phyloP scores from a whole-genome alignment of 2,329 filamentous ascomycete genomes.

The Endocalyx cinctus region DNA sequence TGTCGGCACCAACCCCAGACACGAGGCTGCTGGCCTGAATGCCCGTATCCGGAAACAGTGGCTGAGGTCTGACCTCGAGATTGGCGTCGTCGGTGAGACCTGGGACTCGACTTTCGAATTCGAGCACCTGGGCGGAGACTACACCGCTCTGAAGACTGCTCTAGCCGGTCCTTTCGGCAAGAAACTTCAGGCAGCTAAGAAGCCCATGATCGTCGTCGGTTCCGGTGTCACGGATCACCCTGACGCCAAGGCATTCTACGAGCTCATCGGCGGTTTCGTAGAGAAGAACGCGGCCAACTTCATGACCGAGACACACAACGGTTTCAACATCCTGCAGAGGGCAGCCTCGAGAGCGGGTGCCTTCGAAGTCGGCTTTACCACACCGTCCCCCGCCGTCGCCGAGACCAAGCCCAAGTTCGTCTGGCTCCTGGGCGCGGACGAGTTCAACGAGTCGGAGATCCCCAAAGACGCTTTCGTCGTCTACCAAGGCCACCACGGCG shows the following conservation, averaged over 20 bases:
- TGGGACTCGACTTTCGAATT: conserved; percentile 96
- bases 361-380: conserved; percentile 92
- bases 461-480: conserved; percentile 95
- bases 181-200: conserved; percentile 82
- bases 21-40: conserved; percentile 93
- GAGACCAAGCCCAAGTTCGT: conserved; percentile 88
- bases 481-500: conserved; percentile 98
- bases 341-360: conserved; percentile 88
- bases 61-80: conserved; percentile 88
- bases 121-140: conserved; percentile 79
- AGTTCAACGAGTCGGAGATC: conserved; percentile 78
- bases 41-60: conserved; percentile 97
- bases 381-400: conserved; percentile 75
- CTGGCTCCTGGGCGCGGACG: conserved; percentile 94
- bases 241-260: conserved; percentile 90
- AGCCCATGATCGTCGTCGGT: conserved; percentile 94
- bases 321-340: conserved; percentile 93
- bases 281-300: conserved; percentile 92
- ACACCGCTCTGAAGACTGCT: conserved; percentile 76
- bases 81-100: conserved; percentile 83
- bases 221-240: conserved; percentile 86
- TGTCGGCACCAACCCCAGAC: conserved; percentile 89
- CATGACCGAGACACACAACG: conserved; percentile 87
- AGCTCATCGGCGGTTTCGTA: conserved; percentile 83
- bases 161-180: conserved; percentile 86